These are phyloP conservation scores for Novakomyces olei DNA, from an alignment of 805 yeast species.

Conservation along the genomic window DNA sequence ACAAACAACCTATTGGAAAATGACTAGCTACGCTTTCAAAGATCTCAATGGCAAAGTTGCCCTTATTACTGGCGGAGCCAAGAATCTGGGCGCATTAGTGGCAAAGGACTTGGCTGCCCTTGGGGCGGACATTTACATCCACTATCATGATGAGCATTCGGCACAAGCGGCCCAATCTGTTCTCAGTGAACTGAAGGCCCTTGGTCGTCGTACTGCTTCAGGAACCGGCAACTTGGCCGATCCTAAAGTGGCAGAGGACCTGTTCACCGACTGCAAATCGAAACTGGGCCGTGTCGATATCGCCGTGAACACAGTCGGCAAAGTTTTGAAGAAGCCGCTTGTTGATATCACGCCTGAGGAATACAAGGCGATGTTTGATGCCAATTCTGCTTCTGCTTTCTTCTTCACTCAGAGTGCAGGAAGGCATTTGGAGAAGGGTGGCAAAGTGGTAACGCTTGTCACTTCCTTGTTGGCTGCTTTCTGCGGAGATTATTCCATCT, in stretches of 20 bases:
- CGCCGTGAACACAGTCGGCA: constrained; percentile 49
- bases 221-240: too few relatives aligned
- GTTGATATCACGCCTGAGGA: constrained; percentile 31
- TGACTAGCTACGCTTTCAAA: too few relatives aligned
- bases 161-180: constrained; percentile 18
- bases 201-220: constrained; percentile 22
- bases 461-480: too few relatives aligned
- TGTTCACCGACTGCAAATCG: constrained; percentile 26
- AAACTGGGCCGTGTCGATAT: constrained; percentile 32
- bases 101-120: constrained; percentile 31
- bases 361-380: constrained; percentile 29
- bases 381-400: constrained; percentile 39
- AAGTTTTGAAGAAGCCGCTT: constrained; percentile 39
- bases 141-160: constrained; percentile 25
- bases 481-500: too few relatives aligned
- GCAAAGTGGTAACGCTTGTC: constrained; percentile 33
- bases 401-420: constrained; percentile 38
- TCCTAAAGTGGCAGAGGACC: constrained; percentile 21
- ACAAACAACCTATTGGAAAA: too few relatives aligned
- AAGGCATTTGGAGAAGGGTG: constrained; percentile 26
- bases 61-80: constrained; percentile 38
- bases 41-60: constrained; percentile 28
- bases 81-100: constrained; percentile 35
- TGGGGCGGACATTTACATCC: constrained; percentile 30
- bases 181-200: constrained; percentile 21